Base-by-base conservation (phyloP, 805 yeast species). In the Candida dajiaensis region DNA sequence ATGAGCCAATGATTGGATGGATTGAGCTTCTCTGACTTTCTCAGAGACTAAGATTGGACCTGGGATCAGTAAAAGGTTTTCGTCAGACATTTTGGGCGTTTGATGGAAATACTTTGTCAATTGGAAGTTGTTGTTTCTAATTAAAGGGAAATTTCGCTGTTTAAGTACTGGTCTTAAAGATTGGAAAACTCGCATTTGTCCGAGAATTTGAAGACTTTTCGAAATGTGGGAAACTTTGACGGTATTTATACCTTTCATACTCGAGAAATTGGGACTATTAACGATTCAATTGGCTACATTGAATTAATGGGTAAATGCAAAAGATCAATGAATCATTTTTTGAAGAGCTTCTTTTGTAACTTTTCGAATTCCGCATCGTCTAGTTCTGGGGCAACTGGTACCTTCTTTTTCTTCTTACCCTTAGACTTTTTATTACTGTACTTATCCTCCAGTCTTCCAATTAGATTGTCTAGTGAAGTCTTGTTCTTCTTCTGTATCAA, bases 21-120 rank as follows among this genome's bases (percentile, higher is more conserved):
- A 71, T 84, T 85, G 83, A 38, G 96, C 95, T 31, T 70, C 68
- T 57, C 85, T 78, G 42, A 90, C 97, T 43, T 71, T 76, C 53
- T 85, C 88, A 42, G 89, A 81, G 67, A 92, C 81, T 67, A 83
- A 88, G 61, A 88, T 82, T 50, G 96, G 95, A 35, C 96, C 96
- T 18, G 96, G 94, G 55, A 87, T 84, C 71, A 87, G 70, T 38
- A 80, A 62, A 40, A 76, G 59, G 26, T 69, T 61, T 51, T 70
- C 73, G 20, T 50, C 47, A 11, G 56, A 47, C 58, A 53, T 33
- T 33, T 33, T 33, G 21, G 19, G 19, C 19, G 19, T 33, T 4
- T 16, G 11, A 33, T 33, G 19, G 19, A 19, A 33, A 7, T 18
- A 10, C 2, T 13, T 16, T 33, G 37, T 13, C 16, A 33, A 18